These are phyloP conservation scores for Sicyos edulis DNA, from an alignment of 306 rosid species.

Conservation along the genomic window DNA sequence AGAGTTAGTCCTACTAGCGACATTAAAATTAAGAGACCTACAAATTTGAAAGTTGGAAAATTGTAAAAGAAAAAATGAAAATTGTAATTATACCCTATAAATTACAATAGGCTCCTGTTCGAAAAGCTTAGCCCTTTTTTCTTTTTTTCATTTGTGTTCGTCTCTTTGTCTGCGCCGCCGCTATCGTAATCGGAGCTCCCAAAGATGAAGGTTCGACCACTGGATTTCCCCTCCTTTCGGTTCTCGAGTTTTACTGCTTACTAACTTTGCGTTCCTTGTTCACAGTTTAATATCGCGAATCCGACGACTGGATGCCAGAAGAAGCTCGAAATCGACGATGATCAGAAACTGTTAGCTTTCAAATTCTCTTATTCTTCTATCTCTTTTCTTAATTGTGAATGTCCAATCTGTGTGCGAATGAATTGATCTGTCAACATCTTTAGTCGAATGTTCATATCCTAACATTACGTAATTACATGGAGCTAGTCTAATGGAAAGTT, in stretches of 20 bases:
- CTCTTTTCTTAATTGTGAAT: neutral
- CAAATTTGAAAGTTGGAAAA: too few relatives aligned
- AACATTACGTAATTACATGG: neutral
- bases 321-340: conserved; percentile 60
- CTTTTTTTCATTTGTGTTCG: neutral
- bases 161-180: conserved; percentile 19
- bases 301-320: conserved; percentile 59
- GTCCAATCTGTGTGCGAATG: neutral
- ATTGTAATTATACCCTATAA: too few relatives aligned
- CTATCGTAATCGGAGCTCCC: conserved; percentile 1
- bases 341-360: conserved; percentile 48
- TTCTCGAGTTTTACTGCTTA: neutral
- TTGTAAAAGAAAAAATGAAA: too few relatives aligned
- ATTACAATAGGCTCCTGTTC: too few relatives aligned
- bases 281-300: conserved; percentile 52
- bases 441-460: too few relatives aligned
- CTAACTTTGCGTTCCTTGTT: neutral
- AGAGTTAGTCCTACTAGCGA: too few relatives aligned
- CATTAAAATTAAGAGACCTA: too few relatives aligned
- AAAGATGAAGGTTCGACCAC: conserved; percentile 34
- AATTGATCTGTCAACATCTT: too few relatives aligned
- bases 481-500: neutral
- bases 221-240: neutral
- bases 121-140: too few relatives aligned
- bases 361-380: neutral